Evolutionary conservation across 768 basidiomycete species (phyloP).

Genomic region (Saitozyma sp.): DNA sequence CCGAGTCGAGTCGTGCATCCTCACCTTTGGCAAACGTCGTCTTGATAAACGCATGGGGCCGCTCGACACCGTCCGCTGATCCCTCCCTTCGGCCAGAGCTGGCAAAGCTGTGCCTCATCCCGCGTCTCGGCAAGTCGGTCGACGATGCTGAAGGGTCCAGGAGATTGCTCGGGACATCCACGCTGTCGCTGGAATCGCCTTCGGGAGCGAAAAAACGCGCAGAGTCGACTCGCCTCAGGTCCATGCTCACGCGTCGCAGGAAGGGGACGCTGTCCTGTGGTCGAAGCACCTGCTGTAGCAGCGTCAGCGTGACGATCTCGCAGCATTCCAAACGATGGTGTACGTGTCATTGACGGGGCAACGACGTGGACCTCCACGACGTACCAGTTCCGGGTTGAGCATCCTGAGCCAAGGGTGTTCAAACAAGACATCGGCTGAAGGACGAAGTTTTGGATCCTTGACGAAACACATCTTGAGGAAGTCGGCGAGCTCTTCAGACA

Average conservation of each 20-base stretch:
- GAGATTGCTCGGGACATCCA: conserved; percentile 3
- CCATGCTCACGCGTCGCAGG: conserved; percentile 83
- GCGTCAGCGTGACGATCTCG: conserved; percentile 3
- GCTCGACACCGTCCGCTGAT: conserved; percentile 53
- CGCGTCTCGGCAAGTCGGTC: conserved; percentile 25
- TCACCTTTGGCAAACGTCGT: conserved; percentile 88
- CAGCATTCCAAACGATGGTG: background rate
- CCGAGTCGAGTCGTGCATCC: background rate
- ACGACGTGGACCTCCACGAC: conserved; percentile 14
- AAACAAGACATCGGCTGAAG: conserved; percentile 77
- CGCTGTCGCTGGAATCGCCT: too few relatives aligned
- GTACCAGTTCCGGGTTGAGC: conserved; percentile 75
- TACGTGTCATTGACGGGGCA: too few relatives aligned
- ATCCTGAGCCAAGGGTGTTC: conserved; percentile 88
- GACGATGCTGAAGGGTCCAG: background rate
- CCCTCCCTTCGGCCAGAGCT: conserved; percentile 54
- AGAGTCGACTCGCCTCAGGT: conserved; percentile 70
- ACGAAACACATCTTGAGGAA: conserved; percentile 86
- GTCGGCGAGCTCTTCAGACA: conserved; percentile 67
- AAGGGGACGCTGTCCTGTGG: conserved; percentile 95
- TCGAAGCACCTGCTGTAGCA: conserved; percentile 64
- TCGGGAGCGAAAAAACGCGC: conserved; percentile 20
- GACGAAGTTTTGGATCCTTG: conserved; percentile 81
- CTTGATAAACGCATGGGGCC: conserved; percentile 78
- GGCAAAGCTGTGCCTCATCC: conserved; percentile 52